phyloP scores from a whole-genome alignment of 495 filamentous ascomycete species.

The Penicillium bialowiezense region DNA sequence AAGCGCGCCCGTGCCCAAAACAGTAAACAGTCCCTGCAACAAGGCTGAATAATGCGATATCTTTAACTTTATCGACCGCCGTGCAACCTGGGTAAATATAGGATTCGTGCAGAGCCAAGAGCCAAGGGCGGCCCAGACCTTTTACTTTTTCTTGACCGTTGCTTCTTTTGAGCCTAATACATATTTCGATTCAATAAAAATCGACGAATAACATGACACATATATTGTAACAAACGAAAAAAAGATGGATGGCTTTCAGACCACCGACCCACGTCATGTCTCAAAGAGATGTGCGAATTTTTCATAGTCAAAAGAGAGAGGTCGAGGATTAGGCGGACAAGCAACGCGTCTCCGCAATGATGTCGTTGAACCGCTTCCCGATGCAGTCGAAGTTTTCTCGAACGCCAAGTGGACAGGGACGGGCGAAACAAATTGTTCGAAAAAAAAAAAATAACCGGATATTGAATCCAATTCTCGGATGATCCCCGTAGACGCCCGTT shows the following conservation, averaged over 20 bases:
- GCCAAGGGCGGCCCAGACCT: not conserved
- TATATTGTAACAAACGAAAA: slow-evolving; percentile 1
- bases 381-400: slow-evolving; percentile 8
- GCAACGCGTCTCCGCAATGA: slow-evolving; percentile 4
- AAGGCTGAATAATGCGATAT: too few relatives aligned
- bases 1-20: not conserved
- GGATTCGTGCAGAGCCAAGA: not conserved
- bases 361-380: slow-evolving; percentile 4
- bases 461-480: not conserved
- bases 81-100: not conserved
- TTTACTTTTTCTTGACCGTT: not conserved
- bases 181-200: not conserved
- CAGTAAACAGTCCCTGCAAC: not conserved
- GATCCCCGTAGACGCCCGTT: not conserved
- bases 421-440: not conserved
- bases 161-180: slow-evolving; percentile 1
- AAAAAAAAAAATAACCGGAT: not conserved
- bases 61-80: too few relatives aligned
- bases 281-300: not conserved
- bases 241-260: not conserved
- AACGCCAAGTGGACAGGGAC: not conserved
- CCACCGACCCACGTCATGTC: slow-evolving; percentile 6
- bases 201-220: not conserved
- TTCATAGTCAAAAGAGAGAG: not conserved
- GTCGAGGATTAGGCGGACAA: not conserved